Conservation (phyloP, 495 filamentous ascomycete species). For the Trichoderma reesei region DNA sequence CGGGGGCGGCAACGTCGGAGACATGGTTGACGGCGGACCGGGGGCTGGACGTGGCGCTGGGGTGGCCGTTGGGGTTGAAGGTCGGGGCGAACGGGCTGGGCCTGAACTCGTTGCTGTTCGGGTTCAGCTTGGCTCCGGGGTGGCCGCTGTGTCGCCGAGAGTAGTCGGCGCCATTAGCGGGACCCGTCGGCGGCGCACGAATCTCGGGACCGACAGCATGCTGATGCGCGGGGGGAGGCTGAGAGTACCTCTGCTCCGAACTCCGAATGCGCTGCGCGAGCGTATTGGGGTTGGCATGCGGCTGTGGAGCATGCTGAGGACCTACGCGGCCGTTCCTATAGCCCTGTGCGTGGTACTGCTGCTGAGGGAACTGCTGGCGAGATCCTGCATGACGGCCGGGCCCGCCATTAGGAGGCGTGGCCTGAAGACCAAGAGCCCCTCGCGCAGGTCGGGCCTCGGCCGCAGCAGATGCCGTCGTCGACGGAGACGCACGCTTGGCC, state of each 20-base stretch:
- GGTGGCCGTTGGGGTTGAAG: conserved; percentile 62
- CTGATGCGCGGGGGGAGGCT: conserved; percentile 29
- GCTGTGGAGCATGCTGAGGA: conserved; percentile 26
- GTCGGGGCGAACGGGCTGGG: conserved; percentile 67
- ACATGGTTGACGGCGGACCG: conserved; percentile 29
- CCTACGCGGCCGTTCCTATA: conserved; percentile 27
- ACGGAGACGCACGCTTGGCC: conserved; percentile 22
- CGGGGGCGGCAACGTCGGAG: background rate
- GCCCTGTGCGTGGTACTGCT: conserved; percentile 23
- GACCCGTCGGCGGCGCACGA: conserved; percentile 43
- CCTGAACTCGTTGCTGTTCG: conserved; percentile 72
- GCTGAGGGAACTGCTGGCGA: conserved; percentile 20
- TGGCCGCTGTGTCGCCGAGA: conserved; percentile 38
- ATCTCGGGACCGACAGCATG: conserved; percentile 27
- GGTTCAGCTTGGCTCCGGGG: conserved; percentile 63
- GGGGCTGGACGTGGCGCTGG: conserved; percentile 56
- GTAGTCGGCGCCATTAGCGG: conserved; percentile 38
- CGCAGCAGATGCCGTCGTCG: conserved; percentile 16
- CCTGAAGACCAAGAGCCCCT: conserved; percentile 21
- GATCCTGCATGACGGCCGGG: conserved; percentile 26
- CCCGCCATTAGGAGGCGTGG: conserved; percentile 22
- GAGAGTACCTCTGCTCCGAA: conserved; percentile 32
- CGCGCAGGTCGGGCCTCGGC: conserved; percentile 21
- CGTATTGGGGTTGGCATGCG: conserved; percentile 23
- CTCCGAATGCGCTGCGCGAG: conserved; percentile 36